phyloP scores from a whole-genome alignment of 148 eudicot genomes.

The Rhododendron kiyosumense region DNA sequence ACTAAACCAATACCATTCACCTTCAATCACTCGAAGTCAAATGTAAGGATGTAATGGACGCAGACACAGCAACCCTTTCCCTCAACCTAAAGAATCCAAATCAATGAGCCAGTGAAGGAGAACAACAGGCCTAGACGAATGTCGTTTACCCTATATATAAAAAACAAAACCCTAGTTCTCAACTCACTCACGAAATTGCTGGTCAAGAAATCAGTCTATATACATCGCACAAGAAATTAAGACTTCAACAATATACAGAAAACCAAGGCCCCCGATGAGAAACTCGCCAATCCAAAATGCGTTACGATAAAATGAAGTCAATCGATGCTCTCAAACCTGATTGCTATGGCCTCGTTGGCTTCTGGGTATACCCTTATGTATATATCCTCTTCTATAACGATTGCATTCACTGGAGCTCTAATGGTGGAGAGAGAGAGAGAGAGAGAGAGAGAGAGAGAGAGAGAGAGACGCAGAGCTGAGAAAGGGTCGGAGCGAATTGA shows the following conservation, averaged over 20 bases:
- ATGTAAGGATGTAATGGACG: conserved; percentile 6
- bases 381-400: conserved; percentile 7
- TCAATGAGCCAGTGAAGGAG: neutral
- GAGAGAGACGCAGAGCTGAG: conserved; percentile 17
- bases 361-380: conserved; percentile 12
- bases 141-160: conserved; percentile 20
- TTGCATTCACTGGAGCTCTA: conserved; percentile 8
- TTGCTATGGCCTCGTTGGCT: conserved; percentile 6
- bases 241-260: neutral
- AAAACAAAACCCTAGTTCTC: conserved; percentile 13
- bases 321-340: conserved; percentile 2
- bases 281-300: conserved; percentile 7
- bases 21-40: neutral
- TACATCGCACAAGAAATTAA: neutral
- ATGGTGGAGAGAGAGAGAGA: neutral
- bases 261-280: conserved; percentile 8
- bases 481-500: conserved; percentile 34
- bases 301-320: neutral
- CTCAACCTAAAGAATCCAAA: conserved; percentile 18
- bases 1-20: neutral
- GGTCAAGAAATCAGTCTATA: neutral
- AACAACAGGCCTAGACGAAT: conserved; percentile 3
- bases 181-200: conserved; percentile 1
- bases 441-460: neutral
- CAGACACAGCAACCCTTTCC: conserved; percentile 5